Evolutionary conservation across 306 rosid species (phyloP).

Genomic region (Hylodesmum podocarpum): DNA sequence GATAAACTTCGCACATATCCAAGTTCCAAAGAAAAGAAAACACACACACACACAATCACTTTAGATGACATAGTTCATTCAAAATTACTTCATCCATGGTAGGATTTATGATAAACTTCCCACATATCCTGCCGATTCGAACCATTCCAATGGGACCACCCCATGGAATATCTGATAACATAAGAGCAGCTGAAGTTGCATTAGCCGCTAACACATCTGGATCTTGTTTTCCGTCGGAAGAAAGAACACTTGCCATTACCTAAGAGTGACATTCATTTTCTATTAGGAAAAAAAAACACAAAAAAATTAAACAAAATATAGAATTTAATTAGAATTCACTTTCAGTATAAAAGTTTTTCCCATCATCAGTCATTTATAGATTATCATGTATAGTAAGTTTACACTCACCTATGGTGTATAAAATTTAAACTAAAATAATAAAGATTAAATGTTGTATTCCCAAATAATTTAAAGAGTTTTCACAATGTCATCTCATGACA

Average conservation of each 20-base stretch:
- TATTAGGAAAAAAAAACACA: background rate
- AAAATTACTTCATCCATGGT: slow-evolving; percentile 83
- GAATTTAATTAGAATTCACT: background rate
- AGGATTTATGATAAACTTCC: slow-evolving; percentile 83
- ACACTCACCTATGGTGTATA: too few relatives aligned
- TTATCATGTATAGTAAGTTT: background rate
- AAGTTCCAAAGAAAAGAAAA: background rate
- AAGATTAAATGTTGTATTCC: too few relatives aligned
- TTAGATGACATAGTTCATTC: background rate
- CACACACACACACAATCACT: background rate
- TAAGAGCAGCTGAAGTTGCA: slow-evolving; percentile 92
- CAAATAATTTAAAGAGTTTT: too few relatives aligned
- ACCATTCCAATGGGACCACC: slow-evolving; percentile 94
- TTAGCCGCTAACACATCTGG: slow-evolving; percentile 94
- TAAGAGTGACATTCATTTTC: slow-evolving; percentile 22
- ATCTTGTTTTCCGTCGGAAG: slow-evolving; percentile 88
- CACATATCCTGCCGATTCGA: slow-evolving; percentile 80
- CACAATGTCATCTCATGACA: too few relatives aligned
- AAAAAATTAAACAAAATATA: slow-evolving; percentile 3
- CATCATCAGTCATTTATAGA: too few relatives aligned
- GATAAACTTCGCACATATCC: too few relatives aligned
- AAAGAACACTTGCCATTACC: slow-evolving; percentile 91
- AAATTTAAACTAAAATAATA: too few relatives aligned
- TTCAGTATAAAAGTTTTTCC: background rate
- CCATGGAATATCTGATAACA: slow-evolving; percentile 98